phyloP scores from a whole-genome alignment of 257 asterid genomes.

The Solanum okadae region DNA sequence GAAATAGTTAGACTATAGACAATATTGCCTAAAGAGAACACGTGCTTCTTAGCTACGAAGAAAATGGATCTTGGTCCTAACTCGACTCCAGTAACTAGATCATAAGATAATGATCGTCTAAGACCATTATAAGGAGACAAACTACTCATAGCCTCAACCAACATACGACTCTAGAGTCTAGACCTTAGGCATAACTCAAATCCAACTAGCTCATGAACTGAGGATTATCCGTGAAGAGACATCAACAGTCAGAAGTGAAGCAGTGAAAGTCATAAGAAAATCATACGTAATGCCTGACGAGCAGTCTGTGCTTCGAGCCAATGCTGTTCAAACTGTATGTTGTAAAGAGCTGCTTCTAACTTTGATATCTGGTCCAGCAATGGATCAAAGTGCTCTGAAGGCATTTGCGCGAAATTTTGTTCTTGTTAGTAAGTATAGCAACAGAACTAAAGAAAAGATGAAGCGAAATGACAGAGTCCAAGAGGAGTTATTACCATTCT shows the following conservation, averaged over 20 bases:
- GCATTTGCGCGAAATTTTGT: not conserved
- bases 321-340: constrained; percentile 90
- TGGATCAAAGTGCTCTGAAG: constrained; percentile 85
- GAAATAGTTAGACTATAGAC: not conserved
- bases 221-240: not conserved
- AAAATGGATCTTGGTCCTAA: not conserved
- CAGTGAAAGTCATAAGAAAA: not conserved
- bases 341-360: constrained; percentile 84
- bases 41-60: not conserved
- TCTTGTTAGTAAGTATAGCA: not conserved
- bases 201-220: not conserved
- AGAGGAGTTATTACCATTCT: constrained; percentile 47
- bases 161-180: not conserved
- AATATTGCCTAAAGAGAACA: not conserved
- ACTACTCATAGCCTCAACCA: not conserved
- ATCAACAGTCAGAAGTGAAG: not conserved
- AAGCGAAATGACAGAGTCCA: not conserved
- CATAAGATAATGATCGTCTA: not conserved
- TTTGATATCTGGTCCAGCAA: constrained; percentile 80
- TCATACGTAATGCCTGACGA: constrained; percentile 52
- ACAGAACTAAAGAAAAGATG: not conserved
- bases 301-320: constrained; percentile 97
- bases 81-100: not conserved
- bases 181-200: not conserved
- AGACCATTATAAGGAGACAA: not conserved